Percentiles rank a stretch among this genome's conserved stretches.
Conservation (phyloP, 164 flowering plant genomes). For the Liriodendron chinense region DNA sequence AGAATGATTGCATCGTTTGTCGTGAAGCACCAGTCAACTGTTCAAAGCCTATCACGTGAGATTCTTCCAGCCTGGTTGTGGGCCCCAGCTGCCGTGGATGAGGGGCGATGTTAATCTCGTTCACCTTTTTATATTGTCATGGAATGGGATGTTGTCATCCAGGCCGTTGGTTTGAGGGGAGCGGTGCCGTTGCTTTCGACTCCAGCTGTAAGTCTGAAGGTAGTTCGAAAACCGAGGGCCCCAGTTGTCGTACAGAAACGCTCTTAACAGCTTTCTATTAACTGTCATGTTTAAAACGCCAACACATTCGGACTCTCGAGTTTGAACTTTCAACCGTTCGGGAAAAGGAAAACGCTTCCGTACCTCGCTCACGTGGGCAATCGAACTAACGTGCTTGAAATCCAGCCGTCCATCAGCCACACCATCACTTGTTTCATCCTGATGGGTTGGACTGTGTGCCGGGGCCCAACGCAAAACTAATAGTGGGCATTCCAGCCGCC, state of each 20-base stretch:
- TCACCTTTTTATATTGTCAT: background rate
- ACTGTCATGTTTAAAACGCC: constrained; percentile 43
- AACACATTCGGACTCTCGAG: background rate
- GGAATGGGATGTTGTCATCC: background rate
- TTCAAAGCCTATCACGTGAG: constrained; percentile 53
- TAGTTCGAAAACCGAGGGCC: constrained; percentile 6
- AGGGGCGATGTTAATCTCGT: constrained; percentile 20
- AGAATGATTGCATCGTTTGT: background rate
- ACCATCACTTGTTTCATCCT: too few relatives aligned
- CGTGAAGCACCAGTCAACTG: constrained; percentile 20
- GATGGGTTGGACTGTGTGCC: too few relatives aligned
- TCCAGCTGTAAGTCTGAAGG: constrained; percentile 31
- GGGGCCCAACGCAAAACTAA: too few relatives aligned
- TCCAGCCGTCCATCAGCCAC: too few relatives aligned
- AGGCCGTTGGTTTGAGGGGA: constrained; percentile 27
- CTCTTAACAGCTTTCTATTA: constrained; percentile 34
- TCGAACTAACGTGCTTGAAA: too few relatives aligned
- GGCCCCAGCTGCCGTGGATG: constrained; percentile 40
- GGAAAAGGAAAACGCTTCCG: too few relatives aligned
- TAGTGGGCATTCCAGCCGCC: too few relatives aligned
- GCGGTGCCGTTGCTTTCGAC: constrained; percentile 20
- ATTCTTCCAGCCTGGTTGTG: constrained; percentile 63
- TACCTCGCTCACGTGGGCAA: too few relatives aligned
- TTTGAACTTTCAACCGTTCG: too few relatives aligned
- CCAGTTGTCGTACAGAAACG: constrained; percentile 16